Conservation (phyloP, 208 protist species). For the Lotmaria passim region DNA sequence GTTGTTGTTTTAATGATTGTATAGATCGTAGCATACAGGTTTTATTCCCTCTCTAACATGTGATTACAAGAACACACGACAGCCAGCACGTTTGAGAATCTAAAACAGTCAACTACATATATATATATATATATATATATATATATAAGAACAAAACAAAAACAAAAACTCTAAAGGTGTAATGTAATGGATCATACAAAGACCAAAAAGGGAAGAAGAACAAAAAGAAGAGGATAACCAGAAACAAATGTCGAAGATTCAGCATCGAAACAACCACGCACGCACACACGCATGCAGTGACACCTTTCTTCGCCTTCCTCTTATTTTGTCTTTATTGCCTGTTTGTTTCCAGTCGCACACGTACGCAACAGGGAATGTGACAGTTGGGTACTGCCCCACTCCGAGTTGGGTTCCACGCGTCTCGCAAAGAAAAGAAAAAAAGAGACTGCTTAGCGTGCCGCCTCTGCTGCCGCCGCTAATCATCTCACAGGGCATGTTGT, state of each 20-base stretch:
- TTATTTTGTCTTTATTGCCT: too few relatives aligned
- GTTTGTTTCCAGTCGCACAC: too few relatives aligned
- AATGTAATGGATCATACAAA: constrained; percentile 20
- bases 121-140: too few relatives aligned
- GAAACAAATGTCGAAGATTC: constrained; percentile 12
- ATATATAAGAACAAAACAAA: constrained; percentile 28
- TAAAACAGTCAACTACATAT: not conserved
- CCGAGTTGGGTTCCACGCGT: too few relatives aligned
- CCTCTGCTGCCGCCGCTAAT: too few relatives aligned
- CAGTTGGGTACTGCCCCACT: too few relatives aligned
- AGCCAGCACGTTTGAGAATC: not conserved
- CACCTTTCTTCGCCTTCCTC: too few relatives aligned
- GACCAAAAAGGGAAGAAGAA: not conserved
- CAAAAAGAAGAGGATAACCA: too few relatives aligned
- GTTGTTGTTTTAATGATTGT: not conserved
- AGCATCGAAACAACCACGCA: constrained; percentile 7
- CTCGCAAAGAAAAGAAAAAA: too few relatives aligned
- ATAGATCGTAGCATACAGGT: constrained; percentile 14
- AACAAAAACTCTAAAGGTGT: constrained; percentile 17
- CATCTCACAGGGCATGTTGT: too few relatives aligned
- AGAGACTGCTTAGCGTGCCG: too few relatives aligned
- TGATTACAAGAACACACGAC: constrained; percentile 3
- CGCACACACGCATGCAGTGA: constrained; percentile 14
- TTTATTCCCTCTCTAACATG: constrained; percentile 19
- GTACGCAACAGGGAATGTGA: too few relatives aligned